Base-by-base conservation (phyloP, 768 basidiomycete genomes). In the Mycena galericulata region DNA sequence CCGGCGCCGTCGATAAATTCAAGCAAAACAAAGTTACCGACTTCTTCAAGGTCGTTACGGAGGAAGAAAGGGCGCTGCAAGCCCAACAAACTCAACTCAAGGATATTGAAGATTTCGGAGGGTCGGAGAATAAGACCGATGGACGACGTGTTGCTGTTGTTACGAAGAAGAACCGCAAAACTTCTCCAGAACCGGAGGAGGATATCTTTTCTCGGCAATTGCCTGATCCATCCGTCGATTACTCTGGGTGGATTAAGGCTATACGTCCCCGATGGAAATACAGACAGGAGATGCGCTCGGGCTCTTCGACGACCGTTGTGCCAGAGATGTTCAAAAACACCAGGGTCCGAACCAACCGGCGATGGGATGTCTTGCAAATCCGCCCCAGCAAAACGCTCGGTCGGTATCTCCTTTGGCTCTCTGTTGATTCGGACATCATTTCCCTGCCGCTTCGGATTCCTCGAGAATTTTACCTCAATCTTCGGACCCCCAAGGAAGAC, bases 1-100 rank as follows among this genome's bases (percentile, higher is more conserved):
- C 92, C 17, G 93, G 91, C 15, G 88, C 92, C 18, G 89, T 96
- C 45, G 97, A 99, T 85, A 98, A 95, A 80, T 98, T 99, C 84
- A 96, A 95, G 78, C 98, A 99, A 79, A 97, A 98, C 80, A 98
- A 97, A 80, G 83, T 99, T 55, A 97, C 96, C 0, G 96, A 98
- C 73, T 98, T 99, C 83, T 99, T 99, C 82, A 86, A 81, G 64
- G 80, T 79, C 46, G 77, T 78, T 32, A 77, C 73, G 18, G 79
- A 75, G 56, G 78, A 78, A 11, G 78, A 77, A 38, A 74, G 76
- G 51, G 69, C 62, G 29, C 50, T 55, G 11, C 67, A 57, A 73
- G 22, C 75, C 75, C 27, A 62, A 32, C 81, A 79, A 40, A 75
- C 76, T 1, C 80, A 81, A 22, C 73, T 76, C 11, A 75, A 76